phyloP scores from a whole-genome alignment of 495 filamentous ascomycete species.

The Lasiosphaeria miniovina region DNA sequence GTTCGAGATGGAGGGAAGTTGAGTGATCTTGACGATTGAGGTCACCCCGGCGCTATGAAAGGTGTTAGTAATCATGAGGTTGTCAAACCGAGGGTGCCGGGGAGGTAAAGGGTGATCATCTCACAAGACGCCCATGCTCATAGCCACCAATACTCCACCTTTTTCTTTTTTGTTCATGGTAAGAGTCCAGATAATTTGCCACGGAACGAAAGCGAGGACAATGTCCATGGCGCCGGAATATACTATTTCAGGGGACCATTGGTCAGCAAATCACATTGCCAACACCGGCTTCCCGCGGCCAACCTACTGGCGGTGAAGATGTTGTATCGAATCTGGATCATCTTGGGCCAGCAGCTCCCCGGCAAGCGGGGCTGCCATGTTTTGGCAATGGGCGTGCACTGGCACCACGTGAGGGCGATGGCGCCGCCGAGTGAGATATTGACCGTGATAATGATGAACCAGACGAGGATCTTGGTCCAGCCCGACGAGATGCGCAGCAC shows the following conservation, averaged over 20 bases:
- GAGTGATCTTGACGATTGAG: conserved; percentile 28
- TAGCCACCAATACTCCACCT: conserved; percentile 34
- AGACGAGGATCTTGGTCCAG: conserved; percentile 29
- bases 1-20: conserved; percentile 29
- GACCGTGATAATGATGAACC: conserved; percentile 37
- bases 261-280: neutral
- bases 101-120: neutral
- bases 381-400: conserved; percentile 34
- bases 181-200: conserved; percentile 37
- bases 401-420: conserved; percentile 32
- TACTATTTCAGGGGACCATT: conserved; percentile 5
- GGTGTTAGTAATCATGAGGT: conserved; percentile 1
- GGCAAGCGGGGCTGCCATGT: conserved; percentile 33
- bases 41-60: conserved; percentile 22
- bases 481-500: conserved; percentile 33
- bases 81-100: neutral
- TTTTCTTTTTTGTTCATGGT: conserved; percentile 37
- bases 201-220: conserved; percentile 33
- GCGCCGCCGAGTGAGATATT: conserved; percentile 30
- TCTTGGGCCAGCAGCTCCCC: conserved; percentile 28
- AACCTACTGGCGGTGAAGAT: conserved; percentile 31
- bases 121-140: conserved; percentile 39
- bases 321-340: conserved; percentile 31
- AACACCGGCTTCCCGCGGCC: neutral
- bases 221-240: conserved; percentile 37